Evolutionary conservation across 176 grass and related monocot species (phyloP), one percentile per base, ranked within the genome.

Genomic region (Cocos nucifera): DNA sequence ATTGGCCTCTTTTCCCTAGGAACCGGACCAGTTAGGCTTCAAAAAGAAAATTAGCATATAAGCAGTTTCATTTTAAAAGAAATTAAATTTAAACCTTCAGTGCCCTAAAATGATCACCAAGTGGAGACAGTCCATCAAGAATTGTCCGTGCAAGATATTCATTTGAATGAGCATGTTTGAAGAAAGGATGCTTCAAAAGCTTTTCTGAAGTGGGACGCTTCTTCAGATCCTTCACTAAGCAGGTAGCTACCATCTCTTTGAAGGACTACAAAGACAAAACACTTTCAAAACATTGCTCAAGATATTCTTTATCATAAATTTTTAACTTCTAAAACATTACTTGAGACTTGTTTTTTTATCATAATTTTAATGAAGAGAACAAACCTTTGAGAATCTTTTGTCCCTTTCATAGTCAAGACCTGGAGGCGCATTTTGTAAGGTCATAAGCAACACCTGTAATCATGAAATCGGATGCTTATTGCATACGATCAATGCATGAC

Each of bases 331-430:
- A 23, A 23, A 23, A 23, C 23, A 23, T 35, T 35, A 35, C 7
- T 35, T 5, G 1, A 9, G 30, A 35, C 15, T 58, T 9, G 8
- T 32, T 35, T 57, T 35, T 35, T 35, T 1, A 35, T 35, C 30
- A 35, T 2, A 23, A 8, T 9, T 35, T 49, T 27, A 60, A 2
- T 49, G 4, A 75, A 69, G 22, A 61, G 17, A 77, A 73, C 21
- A 12, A 64, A 98, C 93, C 93, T 87, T 91, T 68, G 93, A 98
- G 77, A 92, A 98, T 63, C 84, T 74, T 26, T 88, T 91, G 63
- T 92, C 93, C 93, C 66, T 87, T 66, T 92, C 93, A 58, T 98
- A 92, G 53, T 91, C 87, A 52, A 98, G 76, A 78, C 84, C 87
- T 22, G 87, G 93, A 53, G 93, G 93, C 44, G 87, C 93, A 90